Conservation (phyloP, 371 early-diverging fungal genomes). For the Choanephora cucurbitarum region DNA sequence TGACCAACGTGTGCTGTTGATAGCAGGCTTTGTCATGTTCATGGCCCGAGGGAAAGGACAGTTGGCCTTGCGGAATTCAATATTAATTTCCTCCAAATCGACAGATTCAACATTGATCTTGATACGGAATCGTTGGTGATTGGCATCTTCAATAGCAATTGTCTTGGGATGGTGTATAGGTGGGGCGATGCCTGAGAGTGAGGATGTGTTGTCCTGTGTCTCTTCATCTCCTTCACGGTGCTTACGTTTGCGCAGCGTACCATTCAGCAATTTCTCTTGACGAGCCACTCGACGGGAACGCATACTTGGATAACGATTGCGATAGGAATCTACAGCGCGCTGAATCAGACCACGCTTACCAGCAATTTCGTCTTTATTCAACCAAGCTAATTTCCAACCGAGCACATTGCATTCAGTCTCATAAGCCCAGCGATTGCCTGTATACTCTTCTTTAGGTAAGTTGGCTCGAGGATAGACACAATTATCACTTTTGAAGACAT, state of each 20-base stretch:
- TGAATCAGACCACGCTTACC: conserved; percentile 93
- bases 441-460: conserved; percentile 65
- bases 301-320: conserved; percentile 83
- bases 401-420: conserved; percentile 89
- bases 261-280: conserved; percentile 73
- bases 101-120: conserved; percentile 47
- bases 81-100: conserved; percentile 44
- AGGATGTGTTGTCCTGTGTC: not conserved
- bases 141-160: conserved; percentile 32
- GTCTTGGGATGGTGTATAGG: conserved; percentile 37
- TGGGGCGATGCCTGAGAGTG: conserved; percentile 10
- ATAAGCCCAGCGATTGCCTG: conserved; percentile 92
- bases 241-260: conserved; percentile 53
- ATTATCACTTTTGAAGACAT: conserved; percentile 78
- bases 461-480: conserved; percentile 76
- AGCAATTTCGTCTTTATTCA: conserved; percentile 81
- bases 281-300: conserved; percentile 81
- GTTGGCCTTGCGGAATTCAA: conserved; percentile 40
- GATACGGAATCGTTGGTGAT: conserved; percentile 35
- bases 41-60: conserved; percentile 45
- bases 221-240: conserved; percentile 36
- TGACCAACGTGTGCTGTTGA: conserved; percentile 29
- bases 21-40: conserved; percentile 24
- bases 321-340: conserved; percentile 93
- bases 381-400: conserved; percentile 88